Percentiles rank a stretch among this genome's conserved stretches.
phyloP scores from a whole-genome alignment of 805 yeast species.

The Starmerella floricola region DNA sequence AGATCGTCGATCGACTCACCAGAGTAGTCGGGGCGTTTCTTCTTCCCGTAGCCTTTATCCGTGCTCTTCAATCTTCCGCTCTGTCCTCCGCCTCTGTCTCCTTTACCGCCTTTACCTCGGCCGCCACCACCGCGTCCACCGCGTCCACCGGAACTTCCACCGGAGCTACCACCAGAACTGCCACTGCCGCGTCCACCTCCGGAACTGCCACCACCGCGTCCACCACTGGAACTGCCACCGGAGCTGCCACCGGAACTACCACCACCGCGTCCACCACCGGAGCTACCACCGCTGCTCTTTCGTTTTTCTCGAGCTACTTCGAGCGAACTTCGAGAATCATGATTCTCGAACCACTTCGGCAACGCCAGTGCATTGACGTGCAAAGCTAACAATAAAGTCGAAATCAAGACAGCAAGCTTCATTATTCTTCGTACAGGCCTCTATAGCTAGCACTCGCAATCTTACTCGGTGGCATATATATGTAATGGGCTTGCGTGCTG shows the following conservation, averaged over 20 bases:
- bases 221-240: no score
- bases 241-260: neutral
- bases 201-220: neutral
- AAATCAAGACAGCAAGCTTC: no score
- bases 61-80: neutral
- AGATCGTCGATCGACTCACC: neutral
- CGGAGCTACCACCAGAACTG: neutral
- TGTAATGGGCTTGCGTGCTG: no score
- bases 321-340: no score
- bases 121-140: neutral
- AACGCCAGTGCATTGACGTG: no score
- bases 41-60: conserved; percentile 1
- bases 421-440: no score
- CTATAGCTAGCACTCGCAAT: no score
- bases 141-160: neutral
- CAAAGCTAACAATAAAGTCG: no score
- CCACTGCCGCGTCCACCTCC: neutral
- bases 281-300: neutral
- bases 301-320: no score
- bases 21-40: neutral
- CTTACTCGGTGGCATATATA: no score
- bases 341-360: no score
- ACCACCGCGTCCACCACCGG: neutral
- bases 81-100: neutral
- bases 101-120: neutral